phyloP scores from a whole-genome alignment of 2,329 filamentous ascomycete species.

The Leptographium galeiforme region DNA sequence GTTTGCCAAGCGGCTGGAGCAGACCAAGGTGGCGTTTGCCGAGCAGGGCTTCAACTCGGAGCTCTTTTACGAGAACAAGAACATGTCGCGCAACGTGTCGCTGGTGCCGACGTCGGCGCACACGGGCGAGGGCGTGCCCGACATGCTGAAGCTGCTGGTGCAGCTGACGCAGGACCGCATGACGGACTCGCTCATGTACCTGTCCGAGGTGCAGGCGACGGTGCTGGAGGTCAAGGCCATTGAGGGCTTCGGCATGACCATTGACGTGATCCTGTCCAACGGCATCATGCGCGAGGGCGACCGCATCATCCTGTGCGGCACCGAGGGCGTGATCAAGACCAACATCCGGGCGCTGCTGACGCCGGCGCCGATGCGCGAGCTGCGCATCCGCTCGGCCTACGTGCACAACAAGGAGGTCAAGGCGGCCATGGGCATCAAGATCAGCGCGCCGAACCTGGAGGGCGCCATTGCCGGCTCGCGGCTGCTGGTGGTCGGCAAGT shows the following conservation, averaged over 20 bases:
- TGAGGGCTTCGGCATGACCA: constrained; percentile 96
- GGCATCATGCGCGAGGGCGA: constrained; percentile 91
- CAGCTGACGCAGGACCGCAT: constrained; percentile 93
- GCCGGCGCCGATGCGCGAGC: constrained; percentile 80
- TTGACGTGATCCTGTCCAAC: constrained; percentile 93
- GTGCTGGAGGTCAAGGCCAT: constrained; percentile 99
- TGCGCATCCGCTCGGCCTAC: constrained; percentile 90
- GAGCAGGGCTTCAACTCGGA: constrained; percentile 98
- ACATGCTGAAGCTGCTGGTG: constrained; percentile 93
- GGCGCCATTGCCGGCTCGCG: constrained; percentile 93
- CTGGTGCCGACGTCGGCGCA: constrained; percentile 93
- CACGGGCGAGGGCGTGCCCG: constrained; percentile 97
- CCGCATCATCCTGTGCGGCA: constrained; percentile 85
- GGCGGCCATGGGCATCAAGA: constrained; percentile 96
- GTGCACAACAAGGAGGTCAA: constrained; percentile 99
- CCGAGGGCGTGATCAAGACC: constrained; percentile 89
- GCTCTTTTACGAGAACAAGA: constrained; percentile 95
- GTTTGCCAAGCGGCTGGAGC: constrained; percentile 77
- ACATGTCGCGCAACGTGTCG: constrained; percentile 88
- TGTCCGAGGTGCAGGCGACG: constrained; percentile 93
- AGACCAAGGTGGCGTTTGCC: constrained; percentile 85
- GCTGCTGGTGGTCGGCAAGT: constrained; percentile 81
- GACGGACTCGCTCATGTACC: constrained; percentile 94
- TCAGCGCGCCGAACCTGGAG: constrained; percentile 89
- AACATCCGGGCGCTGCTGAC: constrained; percentile 92